Base-by-base conservation (phyloP, 495 filamentous ascomycete species). In the Penicillium atrosanguineum region DNA sequence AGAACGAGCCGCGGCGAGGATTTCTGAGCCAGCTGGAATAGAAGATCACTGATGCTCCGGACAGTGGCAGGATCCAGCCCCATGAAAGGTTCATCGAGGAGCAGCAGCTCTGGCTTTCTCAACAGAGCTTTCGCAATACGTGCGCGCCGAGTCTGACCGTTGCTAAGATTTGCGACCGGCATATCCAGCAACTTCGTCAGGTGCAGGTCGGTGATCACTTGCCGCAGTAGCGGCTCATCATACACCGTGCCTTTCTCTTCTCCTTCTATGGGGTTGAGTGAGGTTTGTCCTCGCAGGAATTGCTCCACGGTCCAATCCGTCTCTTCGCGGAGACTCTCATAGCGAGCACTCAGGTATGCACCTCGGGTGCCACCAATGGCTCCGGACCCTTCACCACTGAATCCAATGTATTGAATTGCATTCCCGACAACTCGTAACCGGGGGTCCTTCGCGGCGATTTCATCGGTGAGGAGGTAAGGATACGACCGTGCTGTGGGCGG, bases 1-100 rank as follows among this genome's bases (percentile, higher is more conserved):
- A 97, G 66, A 14, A 97, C 72, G 18, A 97, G 70, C 31, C 89
- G 80, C 6, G 91, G 89, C 16, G 79, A 78, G 45, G 71, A 78
- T 46, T 79, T 79, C 52, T 79, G 70, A 3, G 87, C 87, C 18
- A 97, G 60, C 0, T 73, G 66, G 55, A 82, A 69, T 7, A 97
- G 78, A 37, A 97, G 73, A 3, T 73, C 71, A 19, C 88, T 92
- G 59, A 97, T 67, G 11, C 79, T 79, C 28, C 74, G 72, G 9
- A 86, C 77, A 3, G 90, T 91, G 19, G 83, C 81, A 20, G 94
- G 94, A 65, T 98, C 94, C 31, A 98, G 75, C 8, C 94, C 94
- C 89, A 98, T 96, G 66, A 98, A 97, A 14, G 94, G 91, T 62
- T 96, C 94, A 71, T 98, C 94, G 11, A 97, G 75, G 34, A 97